Percentiles rank a stretch among this genome's conserved stretches.
phyloP scores from a whole-genome alignment of 345 rosid species.

The Arabis hirsuta region DNA sequence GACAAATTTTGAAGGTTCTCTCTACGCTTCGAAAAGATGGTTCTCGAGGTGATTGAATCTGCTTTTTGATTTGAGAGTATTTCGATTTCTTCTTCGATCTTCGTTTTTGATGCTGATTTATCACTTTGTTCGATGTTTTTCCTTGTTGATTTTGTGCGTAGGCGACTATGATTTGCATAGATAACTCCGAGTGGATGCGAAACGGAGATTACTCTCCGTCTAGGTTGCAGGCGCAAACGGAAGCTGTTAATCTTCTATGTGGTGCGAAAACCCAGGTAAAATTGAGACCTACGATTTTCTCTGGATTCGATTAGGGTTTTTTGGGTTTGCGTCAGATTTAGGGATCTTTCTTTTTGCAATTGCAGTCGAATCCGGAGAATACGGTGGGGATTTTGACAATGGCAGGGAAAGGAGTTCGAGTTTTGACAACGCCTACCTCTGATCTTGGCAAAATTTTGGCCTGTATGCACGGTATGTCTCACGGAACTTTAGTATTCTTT shows the following conservation, averaged over 20 bases:
- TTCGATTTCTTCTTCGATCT: slow-evolving; percentile 1
- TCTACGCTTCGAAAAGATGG: slow-evolving; percentile 49
- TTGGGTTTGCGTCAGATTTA: slow-evolving; percentile 1
- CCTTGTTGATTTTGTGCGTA: slow-evolving; percentile 35
- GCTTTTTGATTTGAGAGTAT: neutral
- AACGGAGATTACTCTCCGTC: slow-evolving; percentile 80
- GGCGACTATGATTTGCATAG: slow-evolving; percentile 90
- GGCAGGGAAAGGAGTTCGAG: slow-evolving; percentile 90
- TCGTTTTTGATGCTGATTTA: neutral
- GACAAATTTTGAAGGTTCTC: slow-evolving; percentile 19
- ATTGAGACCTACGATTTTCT: neutral
- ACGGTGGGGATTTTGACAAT: slow-evolving; percentile 79
- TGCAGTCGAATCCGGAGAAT: slow-evolving; percentile 85
- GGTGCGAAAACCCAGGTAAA: slow-evolving; percentile 82
- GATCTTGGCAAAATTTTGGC: slow-evolving; percentile 80
- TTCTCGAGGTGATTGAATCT: slow-evolving; percentile 62
- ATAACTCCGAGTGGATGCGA: slow-evolving; percentile 91
- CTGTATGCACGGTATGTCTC: slow-evolving; percentile 70
- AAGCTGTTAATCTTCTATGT: slow-evolving; percentile 74
- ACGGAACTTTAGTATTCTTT: no score
- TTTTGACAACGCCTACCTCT: slow-evolving; percentile 73
- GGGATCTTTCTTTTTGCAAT: slow-evolving; percentile 27
- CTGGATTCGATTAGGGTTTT: slow-evolving; percentile 41
- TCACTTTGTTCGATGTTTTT: slow-evolving; percentile 16
- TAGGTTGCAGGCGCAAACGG: slow-evolving; percentile 75